Conservation (phyloP, 2,329 filamentous ascomycete species). For the Phoma sp. region DNA sequence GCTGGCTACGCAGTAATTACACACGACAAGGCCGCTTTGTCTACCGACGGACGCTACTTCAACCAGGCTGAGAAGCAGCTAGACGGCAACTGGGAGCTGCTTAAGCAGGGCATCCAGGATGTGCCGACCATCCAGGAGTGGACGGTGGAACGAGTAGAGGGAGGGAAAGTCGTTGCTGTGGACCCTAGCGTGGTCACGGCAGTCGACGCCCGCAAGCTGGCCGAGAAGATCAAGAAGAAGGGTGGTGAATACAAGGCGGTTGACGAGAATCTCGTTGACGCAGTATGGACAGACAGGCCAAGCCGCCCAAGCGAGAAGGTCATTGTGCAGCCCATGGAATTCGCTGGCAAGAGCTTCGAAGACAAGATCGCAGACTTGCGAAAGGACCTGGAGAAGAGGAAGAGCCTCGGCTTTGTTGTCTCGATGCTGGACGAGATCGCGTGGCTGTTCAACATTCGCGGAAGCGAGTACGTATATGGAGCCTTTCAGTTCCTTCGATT, state of each 20-base stretch:
- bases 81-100: slow-evolving; percentile 86
- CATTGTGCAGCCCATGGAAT: slow-evolving; percentile 73
- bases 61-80: slow-evolving; percentile 93
- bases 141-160: slow-evolving; percentile 83
- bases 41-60: slow-evolving; percentile 97
- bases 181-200: slow-evolving; percentile 88
- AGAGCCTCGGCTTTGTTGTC: slow-evolving; percentile 83
- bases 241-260: slow-evolving; percentile 81
- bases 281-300: slow-evolving; percentile 84
- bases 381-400: slow-evolving; percentile 92
- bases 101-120: slow-evolving; percentile 93
- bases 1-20: slow-evolving; percentile 92
- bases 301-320: slow-evolving; percentile 77
- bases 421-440: slow-evolving; percentile 97
- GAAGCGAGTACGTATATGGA: slow-evolving; percentile 70
- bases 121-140: slow-evolving; percentile 98
- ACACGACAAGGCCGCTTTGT: slow-evolving; percentile 82
- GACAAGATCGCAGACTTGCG: slow-evolving; percentile 85
- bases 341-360: slow-evolving; percentile 81
- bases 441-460: slow-evolving; percentile 97
- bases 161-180: slow-evolving; percentile 87
- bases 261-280: slow-evolving; percentile 84
- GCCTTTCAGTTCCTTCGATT: neutral
- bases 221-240: slow-evolving; percentile 85
- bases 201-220: slow-evolving; percentile 75